Base-by-base conservation (phyloP, 192 early-diverging fungal species). In the Coemansia sp. region DNA sequence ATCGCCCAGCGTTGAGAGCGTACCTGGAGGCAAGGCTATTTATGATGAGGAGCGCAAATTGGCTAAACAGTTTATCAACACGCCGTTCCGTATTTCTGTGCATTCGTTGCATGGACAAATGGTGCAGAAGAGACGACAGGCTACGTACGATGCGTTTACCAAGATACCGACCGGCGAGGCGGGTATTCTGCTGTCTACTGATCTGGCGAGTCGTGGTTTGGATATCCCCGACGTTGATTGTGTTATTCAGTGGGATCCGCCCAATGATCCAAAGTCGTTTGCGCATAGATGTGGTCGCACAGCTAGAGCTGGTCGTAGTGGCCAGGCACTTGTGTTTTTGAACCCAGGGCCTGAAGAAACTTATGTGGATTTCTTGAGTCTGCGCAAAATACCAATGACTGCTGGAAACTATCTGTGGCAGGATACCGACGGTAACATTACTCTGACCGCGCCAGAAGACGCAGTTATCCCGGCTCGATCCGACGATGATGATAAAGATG, bases 161-260 rank as follows among this genome's bases (percentile, higher is more conserved):
- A 60, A 76, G 18, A 72, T 91, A 12, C 85, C 93, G 28, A 36
- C 85, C 12, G 86, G 86, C 33, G 85, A 86, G 20, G 77, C 87
- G 5, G 90, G 89, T n/a, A 66, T 97, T 17, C 74, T 99, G 62
- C 67, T 99, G 10, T 95, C 93, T 72, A 99, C 96, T 6, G 97
- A 99, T 83, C 91, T 99, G 34, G 95, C 97, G 4, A 91, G 94
- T 4, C 88, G 97, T 25, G 97, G 97, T 12, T 69, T 99, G 49
- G 97, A 99, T 77, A 89, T 98, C 61, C 95, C 96, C 0, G 93
- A 96, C 76, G 93, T 99, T 0, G 97, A 98, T 61, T 91, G 85
- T 66, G 94, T 99, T 2, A 84, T 98, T 33, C 97, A 99, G 73
- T 89, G 90, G 42, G 97, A 99, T 68, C 91, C 97, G 11, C 96